Conservation (phyloP, 805 yeast species). For the Suhomyces sp. region DNA sequence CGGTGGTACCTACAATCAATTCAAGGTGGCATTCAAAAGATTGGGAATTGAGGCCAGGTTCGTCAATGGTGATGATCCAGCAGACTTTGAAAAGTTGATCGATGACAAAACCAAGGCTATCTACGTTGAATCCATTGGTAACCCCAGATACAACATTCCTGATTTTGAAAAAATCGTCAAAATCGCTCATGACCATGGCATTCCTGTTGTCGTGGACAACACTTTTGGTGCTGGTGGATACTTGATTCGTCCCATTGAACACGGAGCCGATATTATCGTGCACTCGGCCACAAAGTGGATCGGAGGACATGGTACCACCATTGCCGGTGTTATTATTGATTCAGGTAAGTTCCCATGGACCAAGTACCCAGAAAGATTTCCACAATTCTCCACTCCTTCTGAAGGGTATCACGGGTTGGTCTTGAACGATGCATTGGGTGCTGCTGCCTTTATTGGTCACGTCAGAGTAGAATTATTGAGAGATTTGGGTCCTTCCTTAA, state of each 20-base stretch:
- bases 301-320: constrained; percentile 95
- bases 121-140: constrained; percentile 87
- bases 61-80: constrained; percentile 78
- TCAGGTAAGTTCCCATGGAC: constrained; percentile 93
- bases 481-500: constrained; percentile 87
- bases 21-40: constrained; percentile 87
- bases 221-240: constrained; percentile 97
- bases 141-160: constrained; percentile 90
- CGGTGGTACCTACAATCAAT: constrained; percentile 96
- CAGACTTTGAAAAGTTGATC: constrained; percentile 66
- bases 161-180: constrained; percentile 77
- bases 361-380: constrained; percentile 81
- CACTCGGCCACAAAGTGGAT: constrained; percentile 98
- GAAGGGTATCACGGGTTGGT: constrained; percentile 92
- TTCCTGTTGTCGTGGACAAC: constrained; percentile 91
- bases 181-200: constrained; percentile 81
- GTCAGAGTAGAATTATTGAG: constrained; percentile 82
- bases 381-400: constrained; percentile 87
- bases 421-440: constrained; percentile 78
- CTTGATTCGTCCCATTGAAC: constrained; percentile 77
- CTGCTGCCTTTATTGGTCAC: constrained; percentile 74
- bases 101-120: constrained; percentile 88
- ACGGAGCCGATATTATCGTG: constrained; percentile 88
- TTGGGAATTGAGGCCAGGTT: constrained; percentile 84
- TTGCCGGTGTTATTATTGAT: constrained; percentile 89